Evolutionary conservation across 176 grass and related monocot species (phyloP), one percentile per base, ranked within the genome.

Genomic region (Cenchrus purpureus): DNA sequence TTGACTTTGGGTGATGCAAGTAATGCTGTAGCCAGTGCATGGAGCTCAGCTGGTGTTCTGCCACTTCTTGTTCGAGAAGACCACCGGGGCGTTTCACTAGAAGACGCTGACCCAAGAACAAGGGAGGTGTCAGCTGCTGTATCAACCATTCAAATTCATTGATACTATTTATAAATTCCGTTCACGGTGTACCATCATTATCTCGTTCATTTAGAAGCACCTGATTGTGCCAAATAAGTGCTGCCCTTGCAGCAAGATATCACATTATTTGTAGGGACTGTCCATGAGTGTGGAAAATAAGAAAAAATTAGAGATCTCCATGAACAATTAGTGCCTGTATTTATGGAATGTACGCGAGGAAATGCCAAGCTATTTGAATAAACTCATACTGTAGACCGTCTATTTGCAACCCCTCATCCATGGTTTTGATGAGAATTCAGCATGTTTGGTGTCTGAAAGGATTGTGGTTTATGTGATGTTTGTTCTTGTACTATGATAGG

Each of bases 51-150:
- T 48, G 90, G 90, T 4, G 86, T 96, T 65, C 88, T 98, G 16
- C 97, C 97, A n/a, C 88, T 98, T 60, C 79, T 94, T 78, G 93
- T 98, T 57, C 80, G 79, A 86, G 97, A 94, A 90, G 93, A 98
- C 67, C 71, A 81, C 44, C 34, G n/a, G 37, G 91, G 97, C 86
- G 90, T 96, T 73, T 91, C 90, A 72, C 81, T 96, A 84, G 97
- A 96, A 94, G 89, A 79, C 79, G 89, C 88, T 69, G 93, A 98
- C 57, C 97, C 97, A 81, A 95, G 97, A 93, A 81, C 91, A 37
- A 87, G 83, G 88, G 90, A 90, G 66, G 93, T 98, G 45, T 95
- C 93, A 28, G 79, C 90, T 3, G 91, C 87, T 81, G 78, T 96
- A 79, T 95, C 88, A 11, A 91, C 95, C n/a, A 88, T 94, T 66